Conservation (phyloP, 495 filamentous ascomycete species). For the Diplogelasinospora grovesii region DNA sequence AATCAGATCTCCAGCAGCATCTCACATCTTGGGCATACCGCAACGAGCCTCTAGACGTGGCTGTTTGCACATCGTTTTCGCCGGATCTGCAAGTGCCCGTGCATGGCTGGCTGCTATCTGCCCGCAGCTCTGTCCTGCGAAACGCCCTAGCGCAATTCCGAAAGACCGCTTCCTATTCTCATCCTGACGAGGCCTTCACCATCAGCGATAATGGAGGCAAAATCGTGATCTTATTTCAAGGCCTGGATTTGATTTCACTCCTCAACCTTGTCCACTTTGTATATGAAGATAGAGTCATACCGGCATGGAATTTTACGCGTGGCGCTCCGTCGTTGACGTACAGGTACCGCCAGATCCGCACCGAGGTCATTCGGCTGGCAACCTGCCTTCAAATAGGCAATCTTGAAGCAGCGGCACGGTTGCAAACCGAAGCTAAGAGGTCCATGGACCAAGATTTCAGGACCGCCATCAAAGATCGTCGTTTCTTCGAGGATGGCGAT, state of each 20-base stretch:
- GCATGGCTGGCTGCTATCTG: slow-evolving; percentile 74
- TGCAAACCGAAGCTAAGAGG: slow-evolving; percentile 58
- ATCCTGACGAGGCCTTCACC: slow-evolving; percentile 51
- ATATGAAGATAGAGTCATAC: slow-evolving; percentile 74
- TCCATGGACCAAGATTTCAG: slow-evolving; percentile 63
- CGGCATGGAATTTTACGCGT: slow-evolving; percentile 74
- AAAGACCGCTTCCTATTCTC: slow-evolving; percentile 27
- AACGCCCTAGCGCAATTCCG: slow-evolving; percentile 49
- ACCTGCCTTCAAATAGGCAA: slow-evolving; percentile 56
- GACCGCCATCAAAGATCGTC: slow-evolving; percentile 54
- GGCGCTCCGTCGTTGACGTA: slow-evolving; percentile 53
- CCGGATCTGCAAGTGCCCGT: slow-evolving; percentile 67
- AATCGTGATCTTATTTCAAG: slow-evolving; percentile 52
- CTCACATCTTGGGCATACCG: slow-evolving; percentile 28
- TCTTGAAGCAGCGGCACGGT: slow-evolving; percentile 67
- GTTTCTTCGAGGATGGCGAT: slow-evolving; percentile 71
- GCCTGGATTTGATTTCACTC: slow-evolving; percentile 65
- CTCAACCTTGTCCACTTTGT: slow-evolving; percentile 73
- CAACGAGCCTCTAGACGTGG: slow-evolving; percentile 36
- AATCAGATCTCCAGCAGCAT: slow-evolving; percentile 44
- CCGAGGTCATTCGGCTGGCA: slow-evolving; percentile 75
- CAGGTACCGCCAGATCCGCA: slow-evolving; percentile 69
- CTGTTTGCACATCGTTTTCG: slow-evolving; percentile 47
- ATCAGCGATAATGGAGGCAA: slow-evolving; percentile 48
- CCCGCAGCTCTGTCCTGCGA: slow-evolving; percentile 64